Base-by-base conservation (phyloP, 139 green algal species). In the Marvania coccoides region DNA sequence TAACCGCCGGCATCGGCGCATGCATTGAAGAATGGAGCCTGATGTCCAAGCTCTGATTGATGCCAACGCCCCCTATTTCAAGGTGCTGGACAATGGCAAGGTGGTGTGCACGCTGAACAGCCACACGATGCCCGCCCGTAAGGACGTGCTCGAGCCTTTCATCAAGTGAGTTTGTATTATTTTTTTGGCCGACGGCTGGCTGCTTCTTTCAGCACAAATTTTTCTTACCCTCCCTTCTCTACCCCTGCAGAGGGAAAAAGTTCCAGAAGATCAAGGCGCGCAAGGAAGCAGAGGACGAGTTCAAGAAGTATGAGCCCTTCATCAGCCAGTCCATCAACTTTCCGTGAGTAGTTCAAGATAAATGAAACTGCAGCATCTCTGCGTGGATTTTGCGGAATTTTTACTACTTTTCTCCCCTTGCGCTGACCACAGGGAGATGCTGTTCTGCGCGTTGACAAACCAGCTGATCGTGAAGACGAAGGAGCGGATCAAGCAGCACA, bases 301-400 rank as follows among this genome's bases (percentile, higher is more conserved):
- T 91, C n/a, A 13, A 37, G 8, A 85, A 84, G 51, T 93, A 90
- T 61, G 84, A 90, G 63, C 86, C 86, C 14, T 91, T 91, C 70
- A 75, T 93, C 8, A 47, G 83, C 1, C 65, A 73, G 14, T 86
- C 74, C 42, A 82, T 74, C 3, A 93, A 92, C 58, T 87, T 92
- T 67, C 81, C 80, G 72, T 90, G 51, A 80, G 83, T 77, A 3
- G n/a, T n/a, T n/a, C n/a, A n/a, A n/a, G n/a, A n/a, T n/a, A n/a
- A n/a, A n/a, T n/a, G n/a, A n/a, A n/a, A n/a, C n/a, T n/a, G n/a
- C n/a, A n/a, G n/a, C n/a, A n/a, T n/a, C n/a, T n/a, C n/a, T n/a
- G n/a, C n/a, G n/a, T n/a, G n/a, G n/a, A n/a, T 5, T 13, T n/a
- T 23, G 36, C 29, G 15, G 31, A 3, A 33, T 14, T 19, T 5